Base-by-base conservation (phyloP, 2,329 filamentous ascomycete species). In the Aspergillus sojae region DNA sequence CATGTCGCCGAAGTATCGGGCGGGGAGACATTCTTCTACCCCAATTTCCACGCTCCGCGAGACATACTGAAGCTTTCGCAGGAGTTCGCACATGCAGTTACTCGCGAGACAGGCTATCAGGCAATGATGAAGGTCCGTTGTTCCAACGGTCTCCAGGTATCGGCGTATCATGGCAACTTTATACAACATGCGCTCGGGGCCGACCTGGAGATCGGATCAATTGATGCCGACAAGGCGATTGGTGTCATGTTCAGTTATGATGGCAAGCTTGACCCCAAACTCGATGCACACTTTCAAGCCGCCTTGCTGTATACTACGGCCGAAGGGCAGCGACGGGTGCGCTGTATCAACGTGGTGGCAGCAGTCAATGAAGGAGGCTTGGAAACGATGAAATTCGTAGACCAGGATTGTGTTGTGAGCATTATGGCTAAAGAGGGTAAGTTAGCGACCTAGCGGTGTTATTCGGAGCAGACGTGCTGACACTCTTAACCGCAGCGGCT, bases 81-180 rank as follows among this genome's bases (percentile, higher is more conserved):
- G 55, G 95, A 99, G 80, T 88, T 99, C 67, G 88, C 89, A 69
- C 94, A 97, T 73, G 89, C 92, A 0, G 88, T 97, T 34, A 93
- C 89, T 3, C 86, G 95, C 66, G 94, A 97, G 77, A 97, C 94
- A 54, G 95, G 95, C 26, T 98, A 92, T 81, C 94, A 97, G 79
- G 93, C 93, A 23, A 83, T 99, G 70, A 96, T 99, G 92, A 99
- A 99, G 83, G 94, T 99, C 62, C 91, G 95, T 66, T 99, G 95
- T 81, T 97, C 94, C 21, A 99, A 97, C 72, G 95, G 95, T 21
- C 84, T 99, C 58, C 95, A 99, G 76, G 91, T 99, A 19, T 89
- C 92, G 19, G 88, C 88, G n/a, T 99, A 99, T 74, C 93, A 97
- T 73, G 95, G 95, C 69, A 97, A 96, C 80, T 99, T 98, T 75